Evolutionary conservation across 192 early-diverging fungal species (phyloP).

Genomic region (Rhizophagus clarus): DNA sequence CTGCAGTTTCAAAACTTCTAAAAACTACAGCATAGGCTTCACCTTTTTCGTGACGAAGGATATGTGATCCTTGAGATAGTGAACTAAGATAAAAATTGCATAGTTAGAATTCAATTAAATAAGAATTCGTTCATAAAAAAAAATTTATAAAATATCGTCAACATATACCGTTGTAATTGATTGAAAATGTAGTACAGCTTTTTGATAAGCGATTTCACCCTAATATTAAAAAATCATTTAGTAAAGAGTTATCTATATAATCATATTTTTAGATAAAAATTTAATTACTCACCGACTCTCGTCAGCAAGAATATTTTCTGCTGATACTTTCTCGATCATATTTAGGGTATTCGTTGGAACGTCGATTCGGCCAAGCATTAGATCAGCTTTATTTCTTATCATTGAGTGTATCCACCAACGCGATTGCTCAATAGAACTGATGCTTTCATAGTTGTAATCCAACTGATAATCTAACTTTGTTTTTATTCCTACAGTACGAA

Average conservation of each 20-base stretch:
- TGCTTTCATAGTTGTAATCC: conserved; percentile 32
- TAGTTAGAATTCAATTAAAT: not conserved
- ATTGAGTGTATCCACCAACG: conserved; percentile 39
- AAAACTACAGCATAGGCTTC: conserved; percentile 21
- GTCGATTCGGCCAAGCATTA: conserved; percentile 39
- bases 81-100: not conserved
- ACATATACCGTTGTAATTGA: conserved; percentile 29
- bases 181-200: conserved; percentile 35
- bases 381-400: conserved; percentile 36
- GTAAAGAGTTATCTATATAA: not conserved
- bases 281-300: conserved; percentile 28
- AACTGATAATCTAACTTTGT: conserved; percentile 44
- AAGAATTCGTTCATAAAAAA: not conserved
- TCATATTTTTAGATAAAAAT: not conserved
- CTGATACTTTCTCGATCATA: conserved; percentile 32
- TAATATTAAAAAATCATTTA: not conserved
- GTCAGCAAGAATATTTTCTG: conserved; percentile 40
- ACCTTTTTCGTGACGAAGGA: conserved; percentile 31
- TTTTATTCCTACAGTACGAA: conserved; percentile 33
- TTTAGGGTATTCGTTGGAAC: conserved; percentile 32
- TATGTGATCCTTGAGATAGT: conserved; percentile 28
- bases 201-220: conserved; percentile 36
- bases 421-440: conserved; percentile 35
- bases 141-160: not conserved
- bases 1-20: conserved; percentile 3